Conservation (phyloP, 2,329 filamentous ascomycete genomes). For the Coniochaeta ligniaria region DNA sequence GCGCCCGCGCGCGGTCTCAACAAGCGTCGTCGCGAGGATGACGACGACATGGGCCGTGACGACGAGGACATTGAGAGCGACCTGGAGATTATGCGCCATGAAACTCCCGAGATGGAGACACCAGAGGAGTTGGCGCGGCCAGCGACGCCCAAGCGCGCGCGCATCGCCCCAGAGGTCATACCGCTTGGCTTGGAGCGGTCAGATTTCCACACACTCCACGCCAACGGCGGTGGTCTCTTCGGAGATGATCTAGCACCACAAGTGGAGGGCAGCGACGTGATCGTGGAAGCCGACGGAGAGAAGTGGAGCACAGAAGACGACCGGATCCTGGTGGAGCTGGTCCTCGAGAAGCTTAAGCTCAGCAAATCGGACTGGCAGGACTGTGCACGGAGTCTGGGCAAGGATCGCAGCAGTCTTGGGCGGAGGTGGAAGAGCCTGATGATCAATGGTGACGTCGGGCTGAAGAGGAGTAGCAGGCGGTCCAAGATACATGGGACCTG, state of each 20-base stretch:
- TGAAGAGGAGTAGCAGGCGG: constrained; percentile 42
- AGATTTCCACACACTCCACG: constrained; percentile 48
- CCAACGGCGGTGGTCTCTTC: constrained; percentile 14
- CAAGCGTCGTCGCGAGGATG: constrained; percentile 42
- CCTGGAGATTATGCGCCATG: constrained; percentile 5
- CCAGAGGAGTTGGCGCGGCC: constrained; percentile 24
- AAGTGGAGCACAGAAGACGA: constrained; percentile 59
- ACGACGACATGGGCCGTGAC: constrained; percentile 38
- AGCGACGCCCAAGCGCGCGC: constrained; percentile 52
- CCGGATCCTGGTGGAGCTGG: constrained; percentile 57
- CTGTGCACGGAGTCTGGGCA: constrained; percentile 56
- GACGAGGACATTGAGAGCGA: constrained; percentile 21
- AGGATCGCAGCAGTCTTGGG: constrained; percentile 48
- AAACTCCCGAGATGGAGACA: constrained; percentile 12
- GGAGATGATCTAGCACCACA: constrained; percentile 11
- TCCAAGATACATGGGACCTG: constrained; percentile 47
- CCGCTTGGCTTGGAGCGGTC: constrained; percentile 51
- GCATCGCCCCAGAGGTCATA: constrained; percentile 52
- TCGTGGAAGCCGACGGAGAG: constrained; percentile 36
- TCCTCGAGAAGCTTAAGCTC: constrained; percentile 59
- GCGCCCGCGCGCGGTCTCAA: constrained; percentile 36
- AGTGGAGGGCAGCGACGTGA: constrained; percentile 27
- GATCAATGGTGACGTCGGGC: constrained; percentile 49
- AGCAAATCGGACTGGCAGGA: constrained; percentile 61
- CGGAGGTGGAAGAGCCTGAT: constrained; percentile 58